Evolutionary conservation across 2,329 filamentous ascomycete genomes (phyloP).

Genomic region (Paraconiothyrium brasiliense): DNA sequence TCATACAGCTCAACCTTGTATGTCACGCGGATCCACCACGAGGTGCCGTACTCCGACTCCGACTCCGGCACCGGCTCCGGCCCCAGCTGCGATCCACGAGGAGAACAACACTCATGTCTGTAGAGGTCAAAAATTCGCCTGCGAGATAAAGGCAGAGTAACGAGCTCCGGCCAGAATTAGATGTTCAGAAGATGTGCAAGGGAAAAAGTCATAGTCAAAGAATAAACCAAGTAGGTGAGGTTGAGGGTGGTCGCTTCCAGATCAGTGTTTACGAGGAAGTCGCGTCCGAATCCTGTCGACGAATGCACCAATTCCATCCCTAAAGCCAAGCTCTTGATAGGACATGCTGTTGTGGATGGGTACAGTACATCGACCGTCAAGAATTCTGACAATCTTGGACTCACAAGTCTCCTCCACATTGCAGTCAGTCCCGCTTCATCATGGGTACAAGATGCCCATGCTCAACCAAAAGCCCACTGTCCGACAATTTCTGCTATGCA

Average conservation of each 20-base stretch:
- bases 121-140: too few relatives aligned
- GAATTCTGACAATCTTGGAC: too few relatives aligned
- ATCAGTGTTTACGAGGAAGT: neutral
- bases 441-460: too few relatives aligned
- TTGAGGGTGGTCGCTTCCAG: constrained; percentile 4
- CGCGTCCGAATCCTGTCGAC: neutral
- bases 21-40: neutral
- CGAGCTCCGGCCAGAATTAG: neutral
- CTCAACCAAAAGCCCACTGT: too few relatives aligned
- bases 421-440: too few relatives aligned
- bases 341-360: too few relatives aligned
- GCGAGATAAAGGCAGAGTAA: neutral
- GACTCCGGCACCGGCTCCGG: neutral
- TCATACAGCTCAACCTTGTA: neutral
- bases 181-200: neutral
- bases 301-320: neutral
- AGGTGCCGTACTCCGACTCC: neutral
- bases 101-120: neutral
- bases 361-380: too few relatives aligned
- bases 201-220: neutral
- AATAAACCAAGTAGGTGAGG: neutral
- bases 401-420: too few relatives aligned
- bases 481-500: too few relatives aligned
- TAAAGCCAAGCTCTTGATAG: too few relatives aligned
- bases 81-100: too few relatives aligned